A percentile compares a stretch with the other conserved stretches of the same genome.
phyloP scores from a whole-genome alignment of 768 basidiomycete genomes.

The Hericium coralloides region DNA sequence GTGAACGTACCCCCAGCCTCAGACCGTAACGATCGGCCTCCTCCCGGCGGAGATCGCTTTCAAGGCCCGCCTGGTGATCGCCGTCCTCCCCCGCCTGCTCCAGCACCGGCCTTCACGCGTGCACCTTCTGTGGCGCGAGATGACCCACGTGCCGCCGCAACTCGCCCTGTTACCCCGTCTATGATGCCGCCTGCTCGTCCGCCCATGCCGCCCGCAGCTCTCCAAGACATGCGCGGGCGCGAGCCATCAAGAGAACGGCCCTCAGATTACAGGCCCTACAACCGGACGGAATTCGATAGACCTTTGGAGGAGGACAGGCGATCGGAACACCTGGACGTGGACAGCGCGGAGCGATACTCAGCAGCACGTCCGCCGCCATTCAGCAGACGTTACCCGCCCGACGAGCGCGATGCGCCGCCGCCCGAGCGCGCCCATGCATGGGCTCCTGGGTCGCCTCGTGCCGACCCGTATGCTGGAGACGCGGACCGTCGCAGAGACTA shows the following conservation, averaged over 20 bases:
- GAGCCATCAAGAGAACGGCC: slow-evolving; percentile 10
- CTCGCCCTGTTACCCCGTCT: neutral
- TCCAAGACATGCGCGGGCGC: slow-evolving; percentile 4
- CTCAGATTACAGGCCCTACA: slow-evolving; percentile 6
- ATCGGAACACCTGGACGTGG: slow-evolving; percentile 1
- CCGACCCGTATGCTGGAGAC: neutral
- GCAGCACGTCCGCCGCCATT: slow-evolving; percentile 5
- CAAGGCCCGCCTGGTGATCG: slow-evolving; percentile 2
- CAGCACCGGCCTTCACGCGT: slow-evolving; percentile 8
- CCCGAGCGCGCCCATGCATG: neutral
- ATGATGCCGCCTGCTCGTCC: slow-evolving; percentile 1
- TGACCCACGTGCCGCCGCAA: neutral
- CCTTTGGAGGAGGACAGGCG: slow-evolving; percentile 10
- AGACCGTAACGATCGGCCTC: slow-evolving; percentile 19
- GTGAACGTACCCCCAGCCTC: slow-evolving; percentile 4
- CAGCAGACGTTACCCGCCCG: slow-evolving; percentile 6
- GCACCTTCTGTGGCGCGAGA: slow-evolving; percentile 19
- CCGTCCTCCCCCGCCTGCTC: slow-evolving; percentile 1
- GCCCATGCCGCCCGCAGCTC: neutral
- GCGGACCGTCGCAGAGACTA: neutral
- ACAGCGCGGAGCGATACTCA: slow-evolving; percentile 5
- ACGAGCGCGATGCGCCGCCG: neutral
- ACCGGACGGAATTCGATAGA: slow-evolving; percentile 13
- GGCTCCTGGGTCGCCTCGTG: neutral
- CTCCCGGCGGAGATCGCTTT: slow-evolving; percentile 12